These are phyloP conservation scores for Cordia subcordata DNA, from an alignment of 257 asterid species.

Conservation along the genomic window DNA sequence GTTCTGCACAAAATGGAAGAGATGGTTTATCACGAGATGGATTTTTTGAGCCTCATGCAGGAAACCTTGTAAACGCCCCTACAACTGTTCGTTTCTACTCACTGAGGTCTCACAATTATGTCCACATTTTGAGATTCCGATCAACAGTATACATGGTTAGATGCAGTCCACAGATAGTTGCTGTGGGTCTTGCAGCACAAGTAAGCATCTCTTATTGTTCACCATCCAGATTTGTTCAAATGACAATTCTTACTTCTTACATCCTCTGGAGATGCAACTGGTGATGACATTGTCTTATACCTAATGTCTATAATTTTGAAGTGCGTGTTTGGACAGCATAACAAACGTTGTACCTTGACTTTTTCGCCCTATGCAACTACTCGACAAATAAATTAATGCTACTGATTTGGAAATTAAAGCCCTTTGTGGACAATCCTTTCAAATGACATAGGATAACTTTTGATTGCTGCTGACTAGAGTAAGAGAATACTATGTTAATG, in stretches of 20 bases:
- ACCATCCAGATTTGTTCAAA: background rate
- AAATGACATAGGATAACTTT: too few species aligned
- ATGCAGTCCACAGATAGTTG: slow-evolving; percentile 45
- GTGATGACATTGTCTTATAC: background rate
- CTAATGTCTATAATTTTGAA: too few species aligned
- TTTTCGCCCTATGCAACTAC: too few species aligned
- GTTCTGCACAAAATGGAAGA: slow-evolving; percentile 29
- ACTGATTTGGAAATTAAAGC: too few species aligned
- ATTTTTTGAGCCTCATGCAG: slow-evolving; percentile 28
- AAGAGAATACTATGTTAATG: too few species aligned
- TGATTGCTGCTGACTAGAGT: too few species aligned
- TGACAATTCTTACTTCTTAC: background rate
- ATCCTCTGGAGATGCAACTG: background rate
- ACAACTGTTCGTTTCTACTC: slow-evolving; percentile 47
- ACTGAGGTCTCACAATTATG: slow-evolving; percentile 43
- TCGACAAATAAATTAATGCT: too few species aligned
- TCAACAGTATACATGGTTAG: slow-evolving; percentile 45
- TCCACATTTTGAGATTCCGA: slow-evolving; percentile 45
- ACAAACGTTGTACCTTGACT: too few species aligned
- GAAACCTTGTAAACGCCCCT: slow-evolving; percentile 27
- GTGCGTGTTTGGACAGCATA: too few species aligned
- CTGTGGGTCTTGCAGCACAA: slow-evolving; percentile 50
- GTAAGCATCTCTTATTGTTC: slow-evolving; percentile 11
- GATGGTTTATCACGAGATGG: slow-evolving; percentile 19
- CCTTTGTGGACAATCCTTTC: too few species aligned